Evolutionary conservation across 768 basidiomycete species (phyloP).

Genomic region (Amanita fuliginea): DNA sequence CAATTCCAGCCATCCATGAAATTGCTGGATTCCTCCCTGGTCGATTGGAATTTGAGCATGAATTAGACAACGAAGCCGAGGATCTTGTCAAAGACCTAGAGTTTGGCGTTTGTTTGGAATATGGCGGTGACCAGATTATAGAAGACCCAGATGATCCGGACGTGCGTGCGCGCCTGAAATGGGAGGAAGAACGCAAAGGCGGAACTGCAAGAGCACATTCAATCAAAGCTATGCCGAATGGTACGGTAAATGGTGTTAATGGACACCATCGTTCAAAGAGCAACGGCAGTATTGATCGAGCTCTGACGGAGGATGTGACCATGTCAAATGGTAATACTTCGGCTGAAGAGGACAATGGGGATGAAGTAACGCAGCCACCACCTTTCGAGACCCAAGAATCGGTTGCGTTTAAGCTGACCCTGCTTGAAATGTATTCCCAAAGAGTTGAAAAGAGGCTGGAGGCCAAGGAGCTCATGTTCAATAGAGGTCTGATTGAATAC

Average conservation of each 20-base stretch:
- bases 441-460: slow-evolving; percentile 79
- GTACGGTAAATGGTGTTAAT: slow-evolving; percentile 34
- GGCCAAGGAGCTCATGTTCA: slow-evolving; percentile 83
- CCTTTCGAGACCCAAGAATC: slow-evolving; percentile 81
- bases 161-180: slow-evolving; percentile 44
- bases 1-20: slow-evolving; percentile 87
- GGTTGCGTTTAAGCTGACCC: slow-evolving; percentile 74
- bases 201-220: slow-evolving; percentile 12
- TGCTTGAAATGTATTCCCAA: slow-evolving; percentile 87
- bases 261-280: slow-evolving; percentile 24
- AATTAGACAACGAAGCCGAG: slow-evolving; percentile 95
- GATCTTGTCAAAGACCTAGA: slow-evolving; percentile 92
- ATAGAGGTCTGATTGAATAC: slow-evolving; percentile 84
- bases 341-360: slow-evolving; percentile 47
- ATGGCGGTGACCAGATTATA: slow-evolving; percentile 71
- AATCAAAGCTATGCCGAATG: slow-evolving; percentile 14
- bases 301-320: slow-evolving; percentile 31
- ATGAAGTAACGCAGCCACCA: slow-evolving; percentile 60
- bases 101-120: slow-evolving; percentile 80
- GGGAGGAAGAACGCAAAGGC: slow-evolving; percentile 35
- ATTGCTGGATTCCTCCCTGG: slow-evolving; percentile 90
- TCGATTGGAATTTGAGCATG: slow-evolving; percentile 96
- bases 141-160: slow-evolving; percentile 75
- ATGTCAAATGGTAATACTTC: slow-evolving; percentile 33
- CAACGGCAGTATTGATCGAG: slow-evolving; percentile 28